Evolutionary conservation across 768 basidiomycete genomes (phyloP).

Genomic region (Tricholoma bakamatsutake): DNA sequence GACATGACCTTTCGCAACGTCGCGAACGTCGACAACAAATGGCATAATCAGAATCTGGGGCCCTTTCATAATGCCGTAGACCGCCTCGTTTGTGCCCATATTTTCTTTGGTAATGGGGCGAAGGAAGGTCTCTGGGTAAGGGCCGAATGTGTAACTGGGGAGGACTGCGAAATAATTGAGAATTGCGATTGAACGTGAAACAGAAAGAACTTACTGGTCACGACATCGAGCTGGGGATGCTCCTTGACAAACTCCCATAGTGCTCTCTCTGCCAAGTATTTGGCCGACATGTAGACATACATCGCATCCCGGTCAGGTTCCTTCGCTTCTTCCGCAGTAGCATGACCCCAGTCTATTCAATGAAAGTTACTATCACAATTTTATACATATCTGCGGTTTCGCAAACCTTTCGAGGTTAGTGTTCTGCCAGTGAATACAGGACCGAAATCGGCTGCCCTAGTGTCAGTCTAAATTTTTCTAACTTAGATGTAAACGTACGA

Average conservation of each 20-base stretch:
- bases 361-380: too few species aligned
- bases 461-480: too few species aligned
- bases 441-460: conserved; percentile 14
- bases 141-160: conserved; percentile 33
- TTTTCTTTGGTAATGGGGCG: conserved; percentile 16
- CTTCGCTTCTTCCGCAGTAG: conserved; percentile 25
- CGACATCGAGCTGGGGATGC: conserved; percentile 9
- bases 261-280: conserved; percentile 35
- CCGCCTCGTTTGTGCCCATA: conserved; percentile 26
- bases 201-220: conserved; percentile 26
- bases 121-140: conserved; percentile 26
- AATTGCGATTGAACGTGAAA: not conserved
- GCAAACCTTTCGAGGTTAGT: conserved; percentile 18
- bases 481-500: conserved; percentile 13
- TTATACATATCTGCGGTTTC: not conserved
- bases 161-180: conserved; percentile 16
- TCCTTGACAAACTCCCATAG: conserved; percentile 30
- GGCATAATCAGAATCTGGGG: conserved; percentile 16
- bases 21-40: conserved; percentile 25
- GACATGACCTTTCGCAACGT: too few species aligned
- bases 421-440: conserved; percentile 19
- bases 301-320: conserved; percentile 19
- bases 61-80: conserved; percentile 22
- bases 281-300: conserved; percentile 35
- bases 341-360: conserved; percentile 28